Percentiles rank a stretch among this genome's conserved stretches.
Conservation (phyloP, 352 stramenopile species). For the Phytopythium chamaehyphon region DNA sequence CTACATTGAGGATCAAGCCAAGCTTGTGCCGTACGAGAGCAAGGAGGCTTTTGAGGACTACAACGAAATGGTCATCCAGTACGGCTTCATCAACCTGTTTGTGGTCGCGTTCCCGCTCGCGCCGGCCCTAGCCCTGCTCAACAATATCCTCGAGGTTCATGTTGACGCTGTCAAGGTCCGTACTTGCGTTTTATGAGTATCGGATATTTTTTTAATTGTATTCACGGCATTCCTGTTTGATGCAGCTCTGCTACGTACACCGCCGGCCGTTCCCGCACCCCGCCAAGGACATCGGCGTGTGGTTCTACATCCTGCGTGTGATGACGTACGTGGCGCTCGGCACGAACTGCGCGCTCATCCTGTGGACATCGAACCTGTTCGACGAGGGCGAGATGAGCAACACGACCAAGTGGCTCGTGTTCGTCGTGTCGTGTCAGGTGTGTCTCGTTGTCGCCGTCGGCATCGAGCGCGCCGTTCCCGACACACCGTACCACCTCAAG, state of each 20-base stretch:
- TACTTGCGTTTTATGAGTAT: not conserved
- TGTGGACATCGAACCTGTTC: conserved; percentile 82
- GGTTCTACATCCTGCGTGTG: conserved; percentile 83
- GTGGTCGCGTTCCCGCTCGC: conserved; percentile 92
- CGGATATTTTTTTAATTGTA: not conserved
- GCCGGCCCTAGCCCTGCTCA: conserved; percentile 84
- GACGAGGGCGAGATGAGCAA: conserved; percentile 23
- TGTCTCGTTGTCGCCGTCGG: conserved; percentile 58
- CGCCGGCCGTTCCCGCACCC: conserved; percentile 74
- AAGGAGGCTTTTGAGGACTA: conserved; percentile 87
- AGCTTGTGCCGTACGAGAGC: conserved; percentile 77
- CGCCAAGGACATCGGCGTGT: conserved; percentile 90
- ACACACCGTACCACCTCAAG: conserved; percentile 53
- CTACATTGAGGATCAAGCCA: conserved; percentile 82
- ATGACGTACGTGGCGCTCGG: conserved; percentile 77
- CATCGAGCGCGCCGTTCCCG: conserved; percentile 55
- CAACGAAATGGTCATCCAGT: conserved; percentile 93
- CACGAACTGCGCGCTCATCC: conserved; percentile 76
- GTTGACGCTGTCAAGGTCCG: conserved; percentile 74
- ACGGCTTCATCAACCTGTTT: conserved; percentile 95
- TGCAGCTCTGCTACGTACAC: conserved; percentile 62
- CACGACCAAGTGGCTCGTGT: conserved; percentile 54
- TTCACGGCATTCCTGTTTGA: not conserved
- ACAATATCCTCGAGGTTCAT: conserved; percentile 91
- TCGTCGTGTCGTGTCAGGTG: conserved; percentile 69